Base-by-base conservation (phyloP, 208 protist species). In the Acanthamoeba castellanii region DNA sequence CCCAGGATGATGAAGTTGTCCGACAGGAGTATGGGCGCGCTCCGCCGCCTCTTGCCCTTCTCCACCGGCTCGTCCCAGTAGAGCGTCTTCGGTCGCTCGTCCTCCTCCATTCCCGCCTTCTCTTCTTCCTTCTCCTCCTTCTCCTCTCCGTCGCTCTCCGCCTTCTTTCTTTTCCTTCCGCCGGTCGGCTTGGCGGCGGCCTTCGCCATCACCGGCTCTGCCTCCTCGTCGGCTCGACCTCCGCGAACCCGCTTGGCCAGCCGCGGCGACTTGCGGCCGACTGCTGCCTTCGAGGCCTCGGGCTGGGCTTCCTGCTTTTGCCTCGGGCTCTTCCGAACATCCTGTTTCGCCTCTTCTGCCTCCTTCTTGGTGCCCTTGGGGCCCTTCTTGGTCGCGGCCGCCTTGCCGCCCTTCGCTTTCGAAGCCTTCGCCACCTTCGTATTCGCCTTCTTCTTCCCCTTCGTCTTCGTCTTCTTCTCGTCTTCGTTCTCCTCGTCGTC, bases 1-100 rank as follows among this genome's bases (percentile, higher is more conserved):
- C 81, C 34, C 18, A 57, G 74, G 74, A 84, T 84, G 74, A 84
- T 55, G 13, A 84, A 84, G 74, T 84, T 32, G 45, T 84, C 74
- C 74, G 74, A 52, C 74, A 84, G 42, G 0, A 84, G 74, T 9
- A 84, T 45, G 37, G 74, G 74, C 27, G 74, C 74, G 42, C 74
- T 84, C 22, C 74, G 74, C 42, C 74, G 34, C 27, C 74, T 37
- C 74, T 52, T 18, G 1, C 81, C 52, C 52, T 88, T 57, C 81
- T 88, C 30, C 81, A 57, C 52, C 16, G 42, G 81, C 50, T 66
- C 52, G 52, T 88, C 81, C 81, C 50, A 88, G 50, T 64, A 88
- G 50, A 66, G 81, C 14, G 81, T 20, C 34, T 88, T 88, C 30
- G 22, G 27, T 88, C 3, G 81, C 8, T 52, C 78, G 13, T 55